Evolutionary conservation across 148 eudicot genomes (phyloP), one percentile per base, ranked within the genome.

Genomic region (Nyssa sinensis): DNA sequence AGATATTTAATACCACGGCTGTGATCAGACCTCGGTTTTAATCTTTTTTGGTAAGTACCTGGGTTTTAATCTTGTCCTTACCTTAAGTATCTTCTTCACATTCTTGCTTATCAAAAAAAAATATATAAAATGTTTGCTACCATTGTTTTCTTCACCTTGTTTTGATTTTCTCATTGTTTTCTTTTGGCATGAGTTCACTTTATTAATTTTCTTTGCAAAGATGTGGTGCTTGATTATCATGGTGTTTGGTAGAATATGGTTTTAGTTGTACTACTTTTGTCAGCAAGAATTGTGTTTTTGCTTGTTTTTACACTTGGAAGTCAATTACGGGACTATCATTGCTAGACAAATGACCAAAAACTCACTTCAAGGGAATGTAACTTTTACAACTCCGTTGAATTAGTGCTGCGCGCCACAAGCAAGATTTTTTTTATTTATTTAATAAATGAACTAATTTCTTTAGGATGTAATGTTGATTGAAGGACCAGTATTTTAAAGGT

Each of bases 401-500:
- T 44, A 39, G 16, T 44, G 17, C 16, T n/a, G n/a, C 51, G 12
- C 51, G 16, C 17, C 16, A 44, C 51, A 44, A 44, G 6, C 17
- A 44, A 11, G 17, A 12, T 44, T 44, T 19, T 3, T 6, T 44
- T 0, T 44, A 44, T n/a, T n/a, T n/a, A 44, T 44, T 44, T 44
- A 41, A 44, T 57, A 57, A 60, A 71, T 58, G 9, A 27, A 57
- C 61, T 51, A 33, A 31, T 70, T 47, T 31, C 69, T 66, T 34
- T 67, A 59, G 60, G 74, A 67, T 69, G 64, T 57, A 31, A 51
- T 58, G 44, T 68, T 49, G 49, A 64, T 59, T 44, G 59, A 58
- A 58, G 60, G n/a, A 70, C 37, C 66, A 34, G 70, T 64, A 66
- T 67, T 62, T 70, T 80, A 75, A 85, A 62, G 58, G 19, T 82